These are phyloP conservation scores for Atkinsonella hypoxylon DNA, from an alignment of 2,329 filamentous ascomycete genomes.

Conservation along the genomic window DNA sequence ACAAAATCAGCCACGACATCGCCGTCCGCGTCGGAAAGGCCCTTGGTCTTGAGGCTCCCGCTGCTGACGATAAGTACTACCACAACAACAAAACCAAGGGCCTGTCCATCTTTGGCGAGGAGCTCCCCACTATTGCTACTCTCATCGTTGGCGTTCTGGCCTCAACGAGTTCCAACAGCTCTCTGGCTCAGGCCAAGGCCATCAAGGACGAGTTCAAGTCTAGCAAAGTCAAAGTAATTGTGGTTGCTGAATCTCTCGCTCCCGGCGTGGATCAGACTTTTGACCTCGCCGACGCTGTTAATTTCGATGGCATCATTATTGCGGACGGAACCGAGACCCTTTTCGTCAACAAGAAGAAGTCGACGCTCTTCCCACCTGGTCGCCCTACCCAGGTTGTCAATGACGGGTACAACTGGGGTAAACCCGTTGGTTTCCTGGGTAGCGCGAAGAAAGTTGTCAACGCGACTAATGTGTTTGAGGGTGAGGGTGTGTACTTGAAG, in stretches of 20 bases:
- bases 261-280: slow-evolving; percentile 51
- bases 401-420: slow-evolving; percentile 56
- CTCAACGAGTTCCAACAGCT: slow-evolving; percentile 26
- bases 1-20: slow-evolving; percentile 55
- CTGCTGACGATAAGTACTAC: slow-evolving; percentile 52
- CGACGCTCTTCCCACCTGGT: slow-evolving; percentile 49
- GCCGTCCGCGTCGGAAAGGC: slow-evolving; percentile 51
- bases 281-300: slow-evolving; percentile 47
- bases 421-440: slow-evolving; percentile 53
- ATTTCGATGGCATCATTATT: slow-evolving; percentile 53
- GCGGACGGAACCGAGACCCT: slow-evolving; percentile 38
- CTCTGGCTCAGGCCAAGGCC: slow-evolving; percentile 34
- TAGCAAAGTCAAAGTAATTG: slow-evolving; percentile 41
- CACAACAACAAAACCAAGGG: slow-evolving; percentile 53
- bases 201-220: slow-evolving; percentile 37
- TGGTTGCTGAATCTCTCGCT: slow-evolving; percentile 48
- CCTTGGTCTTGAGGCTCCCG: slow-evolving; percentile 46
- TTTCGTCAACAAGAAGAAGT: slow-evolving; percentile 32
- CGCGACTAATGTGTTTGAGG: slow-evolving; percentile 30
- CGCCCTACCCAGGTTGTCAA: slow-evolving; percentile 51
- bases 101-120: slow-evolving; percentile 46
- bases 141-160: slow-evolving; percentile 53
- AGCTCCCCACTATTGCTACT: slow-evolving; percentile 47
- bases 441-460: slow-evolving; percentile 24
- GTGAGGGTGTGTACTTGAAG: slow-evolving; percentile 29